Percentiles rank a stretch among this genome's conserved stretches.
Conservation (phyloP, 2,329 filamentous ascomycete genomes). For the Curvularia hawaiiensis region DNA sequence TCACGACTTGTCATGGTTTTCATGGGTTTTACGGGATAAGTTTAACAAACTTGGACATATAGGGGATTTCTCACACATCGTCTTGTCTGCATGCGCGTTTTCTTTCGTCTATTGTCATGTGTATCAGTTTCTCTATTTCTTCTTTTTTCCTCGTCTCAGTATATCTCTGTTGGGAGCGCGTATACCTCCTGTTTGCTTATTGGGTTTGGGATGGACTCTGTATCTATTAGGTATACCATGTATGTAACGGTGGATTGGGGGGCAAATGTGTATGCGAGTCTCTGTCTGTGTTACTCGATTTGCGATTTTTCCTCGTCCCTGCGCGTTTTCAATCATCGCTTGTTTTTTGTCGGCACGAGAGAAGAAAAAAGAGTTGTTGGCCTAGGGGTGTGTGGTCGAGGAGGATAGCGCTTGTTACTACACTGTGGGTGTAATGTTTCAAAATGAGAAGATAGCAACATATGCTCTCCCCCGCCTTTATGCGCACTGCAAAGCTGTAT, state of each 20-base stretch:
- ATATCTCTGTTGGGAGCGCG: conserved; percentile 22
- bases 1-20: conserved; percentile 34
- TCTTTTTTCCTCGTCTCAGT: neutral
- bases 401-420: neutral
- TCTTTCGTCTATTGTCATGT: conserved; percentile 12
- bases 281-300: conserved; percentile 1
- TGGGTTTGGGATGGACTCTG: conserved; percentile 17
- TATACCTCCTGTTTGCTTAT: conserved; percentile 35
- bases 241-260: neutral
- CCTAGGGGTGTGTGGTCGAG: neutral
- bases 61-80: conserved; percentile 6
- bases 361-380: neutral
- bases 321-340: conserved; percentile 4
- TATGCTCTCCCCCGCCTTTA: neutral
- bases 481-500: neutral
- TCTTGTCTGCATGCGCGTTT: neutral
- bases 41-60: conserved; percentile 20
- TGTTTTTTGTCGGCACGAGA: neutral
- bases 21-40: conserved; percentile 18
- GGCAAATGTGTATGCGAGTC: neutral
- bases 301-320: conserved; percentile 4
- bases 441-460: neutral
- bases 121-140: conserved; percentile 7
- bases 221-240: conserved; percentile 30
- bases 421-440: neutral